Conservation (phyloP, 176 grass and related monocot genomes). For the Rhynchospora pubera region DNA sequence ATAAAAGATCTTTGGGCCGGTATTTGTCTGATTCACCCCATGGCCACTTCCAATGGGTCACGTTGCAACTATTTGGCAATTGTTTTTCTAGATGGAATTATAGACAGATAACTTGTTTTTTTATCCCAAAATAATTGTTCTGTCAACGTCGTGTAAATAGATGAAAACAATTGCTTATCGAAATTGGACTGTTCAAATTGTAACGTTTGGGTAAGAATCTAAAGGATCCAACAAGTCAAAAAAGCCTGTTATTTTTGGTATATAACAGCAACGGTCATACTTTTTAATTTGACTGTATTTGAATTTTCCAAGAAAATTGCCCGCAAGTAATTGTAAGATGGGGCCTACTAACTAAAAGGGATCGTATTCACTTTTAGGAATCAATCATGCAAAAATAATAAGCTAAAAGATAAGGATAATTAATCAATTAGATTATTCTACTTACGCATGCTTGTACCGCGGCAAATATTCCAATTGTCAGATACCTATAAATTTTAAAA, state of each 20-base stretch:
- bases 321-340: neutral
- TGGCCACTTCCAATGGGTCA: neutral
- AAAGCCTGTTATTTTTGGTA: neutral
- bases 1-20: neutral
- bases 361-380: neutral
- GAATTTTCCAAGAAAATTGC: neutral
- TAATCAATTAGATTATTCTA: neutral
- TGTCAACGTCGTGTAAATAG: neutral
- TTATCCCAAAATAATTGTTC: neutral
- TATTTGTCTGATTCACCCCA: neutral
- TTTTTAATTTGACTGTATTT: neutral
- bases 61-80: neutral
- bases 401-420: neutral
- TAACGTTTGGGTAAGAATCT: neutral
- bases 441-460: slow-evolving; percentile 69
- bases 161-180: neutral
- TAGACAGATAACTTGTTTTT: neutral
- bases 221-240: neutral
- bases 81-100: neutral
- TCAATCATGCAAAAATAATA: neutral
- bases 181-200: neutral
- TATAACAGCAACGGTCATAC: neutral
- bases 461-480: slow-evolving; percentile 81
- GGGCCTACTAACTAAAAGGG: neutral
- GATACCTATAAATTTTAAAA: slow-evolving; percentile 35